phyloP scores from a whole-genome alignment of 441 rosid species.

The Syzygium syzygioides region DNA sequence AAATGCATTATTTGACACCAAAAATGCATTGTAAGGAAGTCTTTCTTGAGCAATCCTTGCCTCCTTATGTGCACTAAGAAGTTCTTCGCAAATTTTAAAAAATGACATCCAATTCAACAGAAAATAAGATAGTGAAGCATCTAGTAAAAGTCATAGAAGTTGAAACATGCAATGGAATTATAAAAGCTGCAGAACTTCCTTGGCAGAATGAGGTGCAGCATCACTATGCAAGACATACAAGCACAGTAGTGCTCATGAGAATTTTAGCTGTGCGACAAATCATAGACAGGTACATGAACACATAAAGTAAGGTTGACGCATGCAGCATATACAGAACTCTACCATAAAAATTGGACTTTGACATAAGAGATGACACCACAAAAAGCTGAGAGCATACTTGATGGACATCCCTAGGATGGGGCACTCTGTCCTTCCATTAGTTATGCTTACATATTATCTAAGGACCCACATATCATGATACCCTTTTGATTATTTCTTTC shows the following conservation, averaged over 20 bases:
- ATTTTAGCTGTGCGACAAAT: not conserved
- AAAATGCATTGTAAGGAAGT: constrained; percentile 40
- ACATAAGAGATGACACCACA: not conserved
- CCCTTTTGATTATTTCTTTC: not conserved
- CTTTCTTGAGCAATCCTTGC: constrained; percentile 47
- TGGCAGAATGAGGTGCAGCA: not conserved
- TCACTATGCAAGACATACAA: not conserved
- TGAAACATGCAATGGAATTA: not conserved
- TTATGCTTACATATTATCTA: not conserved
- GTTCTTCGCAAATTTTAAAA: constrained; percentile 57
- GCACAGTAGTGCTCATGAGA: not conserved
- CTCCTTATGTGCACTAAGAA: constrained; percentile 56
- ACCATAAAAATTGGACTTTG: not conserved
- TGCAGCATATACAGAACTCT: not conserved
- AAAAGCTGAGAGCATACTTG: not conserved
- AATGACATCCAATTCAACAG: not conserved
- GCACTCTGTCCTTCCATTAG: not conserved
- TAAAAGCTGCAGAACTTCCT: not conserved
- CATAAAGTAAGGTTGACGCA: not conserved
- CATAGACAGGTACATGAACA: not conserved
- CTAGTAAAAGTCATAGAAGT: not conserved
- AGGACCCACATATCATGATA: not conserved
- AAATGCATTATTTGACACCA: constrained; percentile 35
- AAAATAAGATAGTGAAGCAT: not conserved
- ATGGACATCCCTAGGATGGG: not conserved